phyloP scores from a whole-genome alignment of 108 stramenopile genomes.

The Tribonema minus region DNA sequence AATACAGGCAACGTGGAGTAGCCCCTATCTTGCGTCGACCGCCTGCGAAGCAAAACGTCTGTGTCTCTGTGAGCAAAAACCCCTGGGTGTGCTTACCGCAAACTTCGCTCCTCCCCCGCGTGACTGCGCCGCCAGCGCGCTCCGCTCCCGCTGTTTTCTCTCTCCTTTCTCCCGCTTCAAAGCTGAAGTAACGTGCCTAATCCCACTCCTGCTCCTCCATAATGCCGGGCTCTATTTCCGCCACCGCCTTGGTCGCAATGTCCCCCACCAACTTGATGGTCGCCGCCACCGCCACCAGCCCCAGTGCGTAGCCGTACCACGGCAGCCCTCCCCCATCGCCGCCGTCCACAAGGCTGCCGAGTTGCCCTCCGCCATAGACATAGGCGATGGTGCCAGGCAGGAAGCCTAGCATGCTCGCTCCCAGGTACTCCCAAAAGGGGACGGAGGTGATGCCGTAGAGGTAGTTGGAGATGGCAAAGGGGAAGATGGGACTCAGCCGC shows the following conservation, averaged over 20 bases:
- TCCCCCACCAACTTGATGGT: constrained; percentile 31
- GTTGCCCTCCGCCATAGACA: constrained; percentile 22
- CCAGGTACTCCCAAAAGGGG: constrained; percentile 28
- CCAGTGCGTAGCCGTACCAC: constrained; percentile 22
- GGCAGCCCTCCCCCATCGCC: constrained; percentile 21
- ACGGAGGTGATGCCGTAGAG: constrained; percentile 77
- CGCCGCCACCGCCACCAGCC: neutral
- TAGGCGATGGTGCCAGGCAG: constrained; percentile 37
- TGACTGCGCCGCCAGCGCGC: no score
- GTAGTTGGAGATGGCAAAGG: constrained; percentile 82
- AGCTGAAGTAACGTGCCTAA: no score
- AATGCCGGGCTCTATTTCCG: constrained; percentile 18
- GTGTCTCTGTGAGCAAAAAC: no score
- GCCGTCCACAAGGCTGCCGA: neutral
- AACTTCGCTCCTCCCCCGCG: no score
- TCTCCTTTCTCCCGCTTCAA: neutral
- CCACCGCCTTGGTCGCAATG: constrained; percentile 23
- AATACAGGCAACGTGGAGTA: no score
- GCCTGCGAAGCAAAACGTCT: no score
- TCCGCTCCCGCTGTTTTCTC: neutral
- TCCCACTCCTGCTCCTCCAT: neutral
- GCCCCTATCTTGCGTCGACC: no score
- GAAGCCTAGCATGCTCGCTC: constrained; percentile 29
- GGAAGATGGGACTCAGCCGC: constrained; percentile 76
- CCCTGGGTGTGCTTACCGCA: no score